phyloP scores from a whole-genome alignment of 805 yeast species.

The Ogataea siamensis region DNA sequence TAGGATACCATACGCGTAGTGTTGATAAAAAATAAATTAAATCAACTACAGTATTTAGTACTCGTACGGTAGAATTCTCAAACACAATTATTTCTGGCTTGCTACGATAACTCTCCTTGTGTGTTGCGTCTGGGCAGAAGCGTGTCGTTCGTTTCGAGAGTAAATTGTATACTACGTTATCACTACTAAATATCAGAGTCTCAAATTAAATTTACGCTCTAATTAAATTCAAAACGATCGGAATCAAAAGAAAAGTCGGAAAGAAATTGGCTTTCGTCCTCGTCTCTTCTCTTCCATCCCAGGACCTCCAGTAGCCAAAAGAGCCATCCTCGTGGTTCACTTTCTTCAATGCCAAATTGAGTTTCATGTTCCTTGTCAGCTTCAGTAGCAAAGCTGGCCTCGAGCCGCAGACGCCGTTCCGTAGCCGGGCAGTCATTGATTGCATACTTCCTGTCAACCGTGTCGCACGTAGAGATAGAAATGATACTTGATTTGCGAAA shows the following conservation, averaged over 20 bases:
- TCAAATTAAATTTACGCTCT: background rate
- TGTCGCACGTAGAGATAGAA: constrained; percentile 15
- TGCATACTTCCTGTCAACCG: constrained; percentile 12
- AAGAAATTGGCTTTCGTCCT: background rate
- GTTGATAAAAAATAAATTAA: too few species aligned
- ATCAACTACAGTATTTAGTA: too few species aligned
- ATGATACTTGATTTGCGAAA: constrained; percentile 12
- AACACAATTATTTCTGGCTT: too few species aligned
- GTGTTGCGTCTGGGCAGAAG: too few species aligned
- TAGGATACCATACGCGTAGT: constrained; percentile 21
- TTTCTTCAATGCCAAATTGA: constrained; percentile 5
- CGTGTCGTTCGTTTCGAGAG: too few species aligned
- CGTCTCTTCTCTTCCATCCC: background rate
- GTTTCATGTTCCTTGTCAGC: constrained; percentile 4
- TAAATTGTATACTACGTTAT: too few species aligned
- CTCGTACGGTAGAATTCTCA: too few species aligned
- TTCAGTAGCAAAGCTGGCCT: constrained; percentile 17
- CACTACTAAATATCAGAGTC: too few species aligned
- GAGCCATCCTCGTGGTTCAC: constrained; percentile 4
- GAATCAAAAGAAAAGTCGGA: constrained; percentile 11
- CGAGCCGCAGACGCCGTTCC: constrained; percentile 10
- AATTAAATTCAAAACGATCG: constrained; percentile 10
- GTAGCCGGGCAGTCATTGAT: constrained; percentile 11
- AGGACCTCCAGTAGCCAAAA: constrained; percentile 8
- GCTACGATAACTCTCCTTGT: too few species aligned